Evolutionary conservation across 805 yeast species (phyloP), one percentile per base, ranked within the genome.

Genomic region (Cyberlindnera subsufficiens): DNA sequence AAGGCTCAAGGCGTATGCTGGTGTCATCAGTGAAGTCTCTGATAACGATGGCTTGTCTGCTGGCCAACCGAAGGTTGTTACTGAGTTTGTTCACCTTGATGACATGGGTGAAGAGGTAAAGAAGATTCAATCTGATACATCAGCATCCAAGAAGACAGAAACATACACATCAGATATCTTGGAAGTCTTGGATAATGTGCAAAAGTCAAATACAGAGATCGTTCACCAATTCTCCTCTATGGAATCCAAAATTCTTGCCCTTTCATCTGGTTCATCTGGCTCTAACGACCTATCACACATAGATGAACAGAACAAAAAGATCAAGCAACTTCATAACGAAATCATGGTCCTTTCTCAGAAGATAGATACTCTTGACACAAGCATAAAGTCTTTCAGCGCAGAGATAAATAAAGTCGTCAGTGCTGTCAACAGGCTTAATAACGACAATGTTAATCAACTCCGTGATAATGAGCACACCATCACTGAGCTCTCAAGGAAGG

Each of bases 31-130:
- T 42, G 82, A 78, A 51, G 75, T 82, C 3, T 60, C 70, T 37
- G 80, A 78, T 42, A 82, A 79, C 47, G 80, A 79, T 51, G 80
- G 76, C 1, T 65, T 62, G 19, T 48, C 65, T 14, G 71, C 71
- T 53, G 58, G 56, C 3, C 74, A 71, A 47, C 74, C 78, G 27
- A 71, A 68, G 42, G 66, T 75, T 13, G 56, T 69, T 16, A 64
- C 71, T 11, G 65, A 74, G 51, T 61, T 64, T 35, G 60, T 67
- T 7, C 61, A 66, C 32, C 44, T 61, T 20, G 62, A 64, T 5
- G 70, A 66, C 1, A 51, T 55, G 29, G 66, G 59, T 19, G 63
- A 59, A 31, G 57, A 32, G 22, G 29, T 42, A 10, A 35, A 32
- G 17, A 32, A 27, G 27, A 18, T 15, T 5, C 31, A 35, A 20